phyloP scores from a whole-genome alignment of 2,329 filamentous ascomycete genomes.

The Fusarium globosum region DNA sequence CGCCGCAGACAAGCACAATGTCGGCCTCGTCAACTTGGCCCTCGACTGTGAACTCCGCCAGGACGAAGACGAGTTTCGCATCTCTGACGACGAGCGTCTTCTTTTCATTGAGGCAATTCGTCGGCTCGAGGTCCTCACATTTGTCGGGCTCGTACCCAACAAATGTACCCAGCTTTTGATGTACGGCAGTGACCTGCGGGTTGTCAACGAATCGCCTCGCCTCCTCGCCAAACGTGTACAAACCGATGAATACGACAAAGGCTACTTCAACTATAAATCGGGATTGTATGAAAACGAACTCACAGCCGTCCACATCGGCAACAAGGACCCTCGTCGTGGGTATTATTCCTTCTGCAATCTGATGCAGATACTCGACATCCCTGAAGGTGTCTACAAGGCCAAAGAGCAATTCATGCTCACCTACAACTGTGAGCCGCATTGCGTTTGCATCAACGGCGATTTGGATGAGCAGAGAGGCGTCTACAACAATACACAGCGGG shows the following conservation, averaged over 20 bases:
- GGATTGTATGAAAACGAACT: not conserved
- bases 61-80: not conserved
- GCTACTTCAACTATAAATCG: not conserved
- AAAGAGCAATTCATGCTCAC: not conserved
- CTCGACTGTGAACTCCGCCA: not conserved
- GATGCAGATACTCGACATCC: too few species aligned
- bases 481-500: not conserved
- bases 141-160: not conserved
- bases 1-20: not conserved
- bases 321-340: not conserved
- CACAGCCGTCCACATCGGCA: not conserved
- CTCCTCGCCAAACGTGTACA: too few species aligned
- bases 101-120: not conserved
- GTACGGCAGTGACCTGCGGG: not conserved
- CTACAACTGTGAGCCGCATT: not conserved
- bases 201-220: not conserved
- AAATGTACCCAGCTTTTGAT: not conserved
- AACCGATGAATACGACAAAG: not conserved
- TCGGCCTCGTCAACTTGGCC: not conserved
- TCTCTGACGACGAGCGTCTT: not conserved
- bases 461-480: rapidly evolving
- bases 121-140: not conserved
- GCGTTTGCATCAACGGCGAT: not conserved
- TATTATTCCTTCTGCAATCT: not conserved
- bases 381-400: not conserved